Percentiles rank a stretch among this genome's conserved stretches.
Conservation (phyloP, 257 asterid genomes). For the Cordia subcordata region DNA sequence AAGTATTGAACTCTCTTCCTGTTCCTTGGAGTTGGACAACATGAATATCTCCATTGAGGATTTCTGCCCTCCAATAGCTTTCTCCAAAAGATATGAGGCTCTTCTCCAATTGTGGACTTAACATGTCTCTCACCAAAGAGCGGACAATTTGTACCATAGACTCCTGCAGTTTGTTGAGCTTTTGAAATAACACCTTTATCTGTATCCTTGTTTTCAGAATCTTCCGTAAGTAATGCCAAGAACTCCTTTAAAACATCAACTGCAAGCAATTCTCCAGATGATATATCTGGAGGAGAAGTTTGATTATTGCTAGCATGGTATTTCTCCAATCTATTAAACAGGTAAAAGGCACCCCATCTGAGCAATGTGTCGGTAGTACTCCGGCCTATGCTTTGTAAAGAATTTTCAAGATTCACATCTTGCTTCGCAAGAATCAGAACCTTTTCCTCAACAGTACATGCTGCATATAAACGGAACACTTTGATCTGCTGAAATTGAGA, state of each 20-base stretch:
- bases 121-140: slow-evolving; percentile 61
- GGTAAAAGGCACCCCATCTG: slow-evolving; percentile 75
- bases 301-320: slow-evolving; percentile 45
- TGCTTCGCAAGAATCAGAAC: slow-evolving; percentile 61
- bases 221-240: slow-evolving; percentile 40
- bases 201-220: slow-evolving; percentile 14
- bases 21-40: slow-evolving; percentile 39
- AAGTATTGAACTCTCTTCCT: slow-evolving; percentile 68
- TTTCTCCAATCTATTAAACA: slow-evolving; percentile 67
- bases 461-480: slow-evolving; percentile 74
- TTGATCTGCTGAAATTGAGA: slow-evolving; percentile 51
- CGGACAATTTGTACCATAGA: slow-evolving; percentile 36
- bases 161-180: slow-evolving; percentile 48
- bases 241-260: slow-evolving; percentile 54
- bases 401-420: slow-evolving; percentile 40
- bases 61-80: slow-evolving; percentile 55
- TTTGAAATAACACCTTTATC: slow-evolving; percentile 41
- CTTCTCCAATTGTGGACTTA: slow-evolving; percentile 44
- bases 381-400: slow-evolving; percentile 41
- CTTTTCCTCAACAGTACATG: slow-evolving; percentile 75
- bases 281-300: slow-evolving; percentile 24
- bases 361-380: slow-evolving; percentile 48
- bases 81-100: slow-evolving; percentile 67
- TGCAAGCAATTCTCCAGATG: slow-evolving; percentile 40
- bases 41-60: slow-evolving; percentile 59